phyloP scores from a whole-genome alignment of 805 yeast genomes.

The Barnettozyma sp. region DNA sequence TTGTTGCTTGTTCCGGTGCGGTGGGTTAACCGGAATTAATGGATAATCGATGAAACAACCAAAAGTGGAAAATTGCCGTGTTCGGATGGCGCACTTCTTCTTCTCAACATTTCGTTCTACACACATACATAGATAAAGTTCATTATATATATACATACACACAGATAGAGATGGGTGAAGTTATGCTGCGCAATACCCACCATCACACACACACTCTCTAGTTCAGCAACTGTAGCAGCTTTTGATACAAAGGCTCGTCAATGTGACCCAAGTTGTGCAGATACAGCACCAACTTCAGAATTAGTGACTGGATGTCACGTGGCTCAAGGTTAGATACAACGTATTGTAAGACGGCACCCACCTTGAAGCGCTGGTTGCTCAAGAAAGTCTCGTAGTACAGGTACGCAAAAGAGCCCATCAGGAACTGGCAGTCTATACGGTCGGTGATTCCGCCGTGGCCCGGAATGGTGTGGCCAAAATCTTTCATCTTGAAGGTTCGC shows the following conservation, averaged over 20 bases:
- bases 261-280: conserved; percentile 35
- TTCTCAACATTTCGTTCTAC: too few species aligned
- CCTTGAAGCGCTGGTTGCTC: conserved; percentile 60
- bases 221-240: conserved; percentile 19
- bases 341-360: conserved; percentile 69
- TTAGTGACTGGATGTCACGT: conserved; percentile 57
- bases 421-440: conserved; percentile 94
- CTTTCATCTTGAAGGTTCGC: conserved; percentile 93
- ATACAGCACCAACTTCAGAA: conserved; percentile 41
- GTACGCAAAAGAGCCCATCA: conserved; percentile 94
- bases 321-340: conserved; percentile 64
- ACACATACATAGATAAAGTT: too few species aligned
- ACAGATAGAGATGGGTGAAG: too few species aligned
- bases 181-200: too few species aligned
- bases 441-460: conserved; percentile 99
- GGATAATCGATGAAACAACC: too few species aligned
- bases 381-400: conserved; percentile 90
- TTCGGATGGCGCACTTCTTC: too few species aligned
- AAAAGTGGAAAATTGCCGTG: too few species aligned
- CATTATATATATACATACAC: too few species aligned
- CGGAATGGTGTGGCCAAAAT: conserved; percentile 96
- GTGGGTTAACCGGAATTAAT: too few species aligned
- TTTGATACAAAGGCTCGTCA: conserved; percentile 28
- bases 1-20: too few species aligned
- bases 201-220: neutral